Base-by-base conservation (phyloP, 2,329 filamentous ascomycete species). In the Verticillium klebahnii region DNA sequence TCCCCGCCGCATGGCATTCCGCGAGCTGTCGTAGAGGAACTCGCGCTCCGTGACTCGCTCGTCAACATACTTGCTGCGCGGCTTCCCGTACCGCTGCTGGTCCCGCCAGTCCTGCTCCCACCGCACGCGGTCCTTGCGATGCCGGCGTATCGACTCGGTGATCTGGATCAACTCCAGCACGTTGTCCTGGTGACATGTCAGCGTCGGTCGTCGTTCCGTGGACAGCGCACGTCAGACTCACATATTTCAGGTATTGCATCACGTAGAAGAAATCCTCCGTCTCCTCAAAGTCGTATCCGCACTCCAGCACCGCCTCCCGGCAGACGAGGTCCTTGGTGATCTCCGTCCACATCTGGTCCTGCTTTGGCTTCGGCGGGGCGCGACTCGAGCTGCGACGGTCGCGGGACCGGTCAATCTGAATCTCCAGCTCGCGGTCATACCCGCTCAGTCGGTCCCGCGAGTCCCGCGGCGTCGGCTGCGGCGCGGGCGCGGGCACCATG, bases 261-360 rank as follows among this genome's bases (percentile, higher is more conserved):
- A 98, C 87, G 75, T 97, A 98, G 76, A 91, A 98, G 76, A 92
- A 96, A 65, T 84, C 86, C 60, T 92, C 89, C 0, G 92, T 95
- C 81, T 98, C 93, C 73, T 97, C 92, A 71, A 89, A 98, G 63
- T 91, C 88, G 75, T 97, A 98, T 2, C 92, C 92, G 71, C 89
- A 78, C 69, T 89, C 82, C 68, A 96, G 89, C 66, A 98, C 91
- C 19, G 95, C 95, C 72, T 97, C 93, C 59, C 89, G 87, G 62
- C 89, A 82, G 17, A 98, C 92, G 39, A 98, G 78, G 68, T 97
- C 93, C 77, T 96, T 97, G 56, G 94, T 96, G 68, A 99, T 92
- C 76, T 98, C 95, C 0, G 95, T 99, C 94, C 94, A 98, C 80
- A 96, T 91, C 63, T 89, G 86, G 61, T 85, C 83, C 36, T 83